Evolutionary conservation across 2,329 filamentous ascomycete species (phyloP), one percentile per base, ranked within the genome.

Genomic region (Pyrenophora tritici-repentis): DNA sequence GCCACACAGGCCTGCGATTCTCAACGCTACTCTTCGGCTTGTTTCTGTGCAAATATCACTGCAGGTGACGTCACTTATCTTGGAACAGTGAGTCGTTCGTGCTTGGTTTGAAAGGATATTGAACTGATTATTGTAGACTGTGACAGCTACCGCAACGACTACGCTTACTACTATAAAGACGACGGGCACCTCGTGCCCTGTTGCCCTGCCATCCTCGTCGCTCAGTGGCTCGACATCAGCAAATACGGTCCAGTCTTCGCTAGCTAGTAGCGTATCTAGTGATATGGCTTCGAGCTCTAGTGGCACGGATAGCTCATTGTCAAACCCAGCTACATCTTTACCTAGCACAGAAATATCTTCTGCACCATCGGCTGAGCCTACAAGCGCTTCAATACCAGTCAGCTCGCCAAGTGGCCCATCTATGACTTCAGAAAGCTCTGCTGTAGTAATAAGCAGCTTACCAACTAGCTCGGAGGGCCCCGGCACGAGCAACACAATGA

Each of bases 11-110:
- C 38, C 1, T 71, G 67, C 45, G 31, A 46, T 13, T 22, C 37
- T 7, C 39, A 41, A 10, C 42, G 42, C 9, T 72, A 70, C 45
- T 56, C 56, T 0, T 68, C 66, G 35, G 66, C 61, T 2, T 72
- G 70, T 42, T 46, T 43, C 8, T 72, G 68, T 41, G 53, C 62
- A 24, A 58, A 56, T 2, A 47, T 72, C 12, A 56, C 55, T 3
- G 14, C 56, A 13, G 58, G 45, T 10, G 37, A 37, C 1, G 32
- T 64, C 7, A 63, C 62, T 13, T 48, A 45, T 7, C 49, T 64
- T 14, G 57, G 59, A 34, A 47, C 56, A 8, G 70, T 71, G 58
- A 55, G 65, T 54, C 9, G 2, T 4, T 4, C 10, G 13, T 3
- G 8, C 12, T 8, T 6, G 3, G 1, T 0, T 26, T 26, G 20